Percentiles rank a stretch among this genome's conserved stretches.
Conservation (phyloP, 805 yeast species). For the Ogataea neopini region DNA sequence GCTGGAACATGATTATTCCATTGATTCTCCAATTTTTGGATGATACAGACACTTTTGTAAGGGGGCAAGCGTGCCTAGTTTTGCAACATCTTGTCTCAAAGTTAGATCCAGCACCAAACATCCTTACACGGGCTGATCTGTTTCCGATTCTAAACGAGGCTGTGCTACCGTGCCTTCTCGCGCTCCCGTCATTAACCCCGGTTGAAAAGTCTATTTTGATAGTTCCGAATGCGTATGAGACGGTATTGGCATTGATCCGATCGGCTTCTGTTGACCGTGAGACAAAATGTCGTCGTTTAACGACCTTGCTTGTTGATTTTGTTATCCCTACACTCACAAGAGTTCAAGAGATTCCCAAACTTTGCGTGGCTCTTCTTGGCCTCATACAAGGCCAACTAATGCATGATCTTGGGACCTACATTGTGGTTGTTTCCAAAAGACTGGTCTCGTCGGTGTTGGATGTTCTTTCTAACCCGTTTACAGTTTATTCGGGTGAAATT, state of each 20-base stretch:
- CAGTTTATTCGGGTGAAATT: slow-evolving; percentile 17
- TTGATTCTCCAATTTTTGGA: slow-evolving; percentile 30
- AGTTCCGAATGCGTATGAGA: slow-evolving; percentile 27
- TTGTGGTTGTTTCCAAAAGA: slow-evolving; percentile 23
- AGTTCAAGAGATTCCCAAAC: slow-evolving; percentile 27
- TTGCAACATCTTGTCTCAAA: slow-evolving; percentile 14
- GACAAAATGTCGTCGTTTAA: slow-evolving; percentile 15
- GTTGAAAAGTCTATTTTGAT: slow-evolving; percentile 21
- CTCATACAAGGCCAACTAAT: slow-evolving; percentile 15
- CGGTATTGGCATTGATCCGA: slow-evolving; percentile 19
- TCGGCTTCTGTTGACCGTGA: slow-evolving; percentile 10
- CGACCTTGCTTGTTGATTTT: slow-evolving; percentile 28
- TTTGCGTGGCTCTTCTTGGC: slow-evolving; percentile 19
- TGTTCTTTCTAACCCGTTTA: slow-evolving; percentile 30
- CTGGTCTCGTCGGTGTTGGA: slow-evolving; percentile 27
- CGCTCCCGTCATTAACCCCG: slow-evolving; percentile 34
- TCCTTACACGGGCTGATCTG: slow-evolving; percentile 27
- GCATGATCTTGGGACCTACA: slow-evolving; percentile 18
- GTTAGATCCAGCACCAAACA: slow-evolving; percentile 13
- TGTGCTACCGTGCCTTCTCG: slow-evolving; percentile 29
- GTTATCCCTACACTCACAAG: slow-evolving; percentile 30
- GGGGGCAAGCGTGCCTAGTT: slow-evolving; percentile 23
- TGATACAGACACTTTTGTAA: slow-evolving; percentile 30
- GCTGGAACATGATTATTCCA: slow-evolving; percentile 32
- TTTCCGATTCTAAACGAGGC: slow-evolving; percentile 25